These are phyloP conservation scores for Tuber microsphaerosporum DNA, from an alignment of 495 filamentous ascomycete species.

Conservation along the genomic window DNA sequence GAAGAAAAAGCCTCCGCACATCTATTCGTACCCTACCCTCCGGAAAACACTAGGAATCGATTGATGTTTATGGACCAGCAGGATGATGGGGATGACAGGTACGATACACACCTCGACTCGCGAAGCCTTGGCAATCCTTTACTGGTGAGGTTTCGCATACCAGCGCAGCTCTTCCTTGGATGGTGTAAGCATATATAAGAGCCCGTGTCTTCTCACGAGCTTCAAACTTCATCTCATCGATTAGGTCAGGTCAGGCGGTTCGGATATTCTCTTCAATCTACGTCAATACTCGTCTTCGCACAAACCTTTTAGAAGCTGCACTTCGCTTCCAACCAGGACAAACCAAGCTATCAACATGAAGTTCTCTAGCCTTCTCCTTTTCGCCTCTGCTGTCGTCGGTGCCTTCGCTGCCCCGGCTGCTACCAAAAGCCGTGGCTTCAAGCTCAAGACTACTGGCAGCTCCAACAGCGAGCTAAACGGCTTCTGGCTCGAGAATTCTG, in stretches of 20 bases:
- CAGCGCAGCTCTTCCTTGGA: not conserved
- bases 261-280: not conserved
- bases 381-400: not conserved
- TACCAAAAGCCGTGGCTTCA: not conserved
- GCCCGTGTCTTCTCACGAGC: not conserved
- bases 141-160: not conserved
- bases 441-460: not conserved
- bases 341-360: constrained; percentile 10
- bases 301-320: not conserved
- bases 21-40: too few relatives aligned
- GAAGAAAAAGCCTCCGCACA: too few relatives aligned
- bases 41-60: not conserved
- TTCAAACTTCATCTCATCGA: not conserved
- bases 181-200: not conserved
- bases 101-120: not conserved
- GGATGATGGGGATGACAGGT: not conserved
- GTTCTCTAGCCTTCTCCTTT: constrained; percentile 8
- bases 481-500: not conserved
- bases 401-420: constrained; percentile 7
- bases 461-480: not conserved
- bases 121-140: not conserved
- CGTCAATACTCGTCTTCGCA: not conserved
- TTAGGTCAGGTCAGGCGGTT: not conserved
- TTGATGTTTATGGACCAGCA: not conserved
- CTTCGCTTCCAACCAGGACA: not conserved